These are phyloP conservation scores for Coleophoma crateriformis DNA, from an alignment of 2,329 filamentous ascomycete genomes.

Conservation along the genomic window DNA sequence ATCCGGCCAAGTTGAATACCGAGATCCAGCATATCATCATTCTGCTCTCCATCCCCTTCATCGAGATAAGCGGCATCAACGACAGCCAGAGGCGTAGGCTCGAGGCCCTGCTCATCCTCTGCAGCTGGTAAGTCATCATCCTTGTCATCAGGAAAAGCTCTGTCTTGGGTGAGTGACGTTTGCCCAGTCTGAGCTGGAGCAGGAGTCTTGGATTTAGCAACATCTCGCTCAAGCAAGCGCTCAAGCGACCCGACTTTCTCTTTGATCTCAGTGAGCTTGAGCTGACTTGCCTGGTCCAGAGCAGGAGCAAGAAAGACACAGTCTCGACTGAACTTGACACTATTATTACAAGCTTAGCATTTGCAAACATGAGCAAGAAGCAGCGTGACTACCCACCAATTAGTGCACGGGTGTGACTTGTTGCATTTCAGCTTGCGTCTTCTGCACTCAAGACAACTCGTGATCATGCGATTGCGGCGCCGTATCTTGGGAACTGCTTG, in stretches of 20 bases:
- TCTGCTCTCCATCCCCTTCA: constrained; percentile 42
- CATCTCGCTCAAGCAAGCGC: constrained; percentile 62
- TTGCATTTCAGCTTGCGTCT: constrained; percentile 76
- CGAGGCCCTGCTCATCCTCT: constrained; percentile 57
- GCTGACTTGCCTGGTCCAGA: constrained; percentile 63
- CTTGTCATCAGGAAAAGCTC: constrained; percentile 37
- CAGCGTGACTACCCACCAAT: constrained; percentile 32
- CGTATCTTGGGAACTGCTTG: constrained; percentile 16
- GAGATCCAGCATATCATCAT: constrained; percentile 64
- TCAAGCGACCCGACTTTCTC: constrained; percentile 72
- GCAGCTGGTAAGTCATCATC: constrained; percentile 36
- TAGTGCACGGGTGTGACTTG: constrained; percentile 65
- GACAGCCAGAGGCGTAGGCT: constrained; percentile 56
- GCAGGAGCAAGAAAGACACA: constrained; percentile 29
- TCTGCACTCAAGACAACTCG: constrained; percentile 65
- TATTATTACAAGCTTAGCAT: not conserved
- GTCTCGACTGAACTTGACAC: constrained; percentile 31
- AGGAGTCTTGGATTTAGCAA: constrained; percentile 40
- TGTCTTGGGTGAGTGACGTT: constrained; percentile 10
- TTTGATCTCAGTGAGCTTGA: constrained; percentile 70
- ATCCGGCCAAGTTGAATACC: constrained; percentile 68
- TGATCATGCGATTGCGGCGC: constrained; percentile 59
- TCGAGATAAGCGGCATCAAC: constrained; percentile 65
- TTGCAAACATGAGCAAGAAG: too few relatives aligned
- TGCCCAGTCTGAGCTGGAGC: not conserved